These are phyloP conservation scores for Citrus inodora DNA, from an alignment of 345 rosid species.

Conservation along the genomic window DNA sequence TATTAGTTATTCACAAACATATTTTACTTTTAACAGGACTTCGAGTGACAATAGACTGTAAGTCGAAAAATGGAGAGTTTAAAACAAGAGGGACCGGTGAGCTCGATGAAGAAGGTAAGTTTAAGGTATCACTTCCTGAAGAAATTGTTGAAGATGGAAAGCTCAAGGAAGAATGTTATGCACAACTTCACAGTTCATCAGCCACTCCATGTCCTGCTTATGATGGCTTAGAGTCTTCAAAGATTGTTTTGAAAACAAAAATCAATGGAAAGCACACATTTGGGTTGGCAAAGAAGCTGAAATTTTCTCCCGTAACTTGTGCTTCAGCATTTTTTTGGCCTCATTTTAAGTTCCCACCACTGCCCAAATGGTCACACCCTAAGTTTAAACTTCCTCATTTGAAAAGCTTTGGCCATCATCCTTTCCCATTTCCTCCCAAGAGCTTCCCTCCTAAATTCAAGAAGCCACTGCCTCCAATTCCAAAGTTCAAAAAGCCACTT, in stretches of 20 bases:
- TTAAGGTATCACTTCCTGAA: slow-evolving; percentile 48
- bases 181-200: slow-evolving; percentile 71
- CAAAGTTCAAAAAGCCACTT: slow-evolving; percentile 16
- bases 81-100: slow-evolving; percentile 51
- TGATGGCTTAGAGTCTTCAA: slow-evolving; percentile 50
- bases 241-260: slow-evolving; percentile 45
- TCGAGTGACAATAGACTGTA: slow-evolving; percentile 66
- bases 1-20: too few relatives aligned
- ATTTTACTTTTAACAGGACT: slow-evolving; percentile 45
- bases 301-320: slow-evolving; percentile 56
- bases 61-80: slow-evolving; percentile 47
- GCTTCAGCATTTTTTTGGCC: slow-evolving; percentile 60
- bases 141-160: slow-evolving; percentile 51
- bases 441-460: slow-evolving; percentile 23
- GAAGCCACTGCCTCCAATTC: slow-evolving; percentile 17
- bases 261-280: slow-evolving; percentile 42
- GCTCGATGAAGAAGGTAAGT: slow-evolving; percentile 62
- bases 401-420: slow-evolving; percentile 22
- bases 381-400: slow-evolving; percentile 29
- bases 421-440: slow-evolving; percentile 19
- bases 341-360: slow-evolving; percentile 29
- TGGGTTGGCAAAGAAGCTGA: slow-evolving; percentile 56
- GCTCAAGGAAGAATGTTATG: slow-evolving; percentile 73
- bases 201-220: slow-evolving; percentile 58
- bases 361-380: slow-evolving; percentile 24